Evolutionary conservation across 345 rosid genomes (phyloP), one percentile per base, ranked within the genome.

Genomic region (Moringa oleifera): DNA sequence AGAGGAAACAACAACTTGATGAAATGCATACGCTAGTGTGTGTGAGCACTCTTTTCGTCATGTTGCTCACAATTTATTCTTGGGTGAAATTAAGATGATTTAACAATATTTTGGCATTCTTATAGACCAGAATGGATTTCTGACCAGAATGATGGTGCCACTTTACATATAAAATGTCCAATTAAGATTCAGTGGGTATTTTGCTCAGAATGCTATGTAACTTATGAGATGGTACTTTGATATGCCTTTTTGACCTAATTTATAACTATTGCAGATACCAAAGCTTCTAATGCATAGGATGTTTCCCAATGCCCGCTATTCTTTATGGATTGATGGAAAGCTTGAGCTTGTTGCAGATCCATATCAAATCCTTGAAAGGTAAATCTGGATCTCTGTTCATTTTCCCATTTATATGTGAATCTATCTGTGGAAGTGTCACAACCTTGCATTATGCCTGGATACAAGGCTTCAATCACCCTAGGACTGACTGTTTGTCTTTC

Each of bases 301-400:
- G 70, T 95, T 95, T 75, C 99, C 96, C 5, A 91, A 85, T 81
- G 87, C 94, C 56, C 94, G 91, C 58, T 91, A 75, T 76, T 95
- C 99, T 55, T 31, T 95, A 53, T 95, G 97, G 99, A 81, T 95
- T 63, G 99, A 95, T 70, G 99, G 99, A 68, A 95, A 95, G 69
- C 96, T 91, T 67, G 95, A 95, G 81, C 94, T 95, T 63, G 84
- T 89, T 0, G 91, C 79, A 7, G 97, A 95, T 81, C 97, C 99
- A 28, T 80, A 87, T 78, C 99, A 89, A 76, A 91, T 95, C 76
- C 91, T 94, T 63, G 99, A 94, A 73, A 94, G 99, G 97, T 88
- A 72, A 65, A 49, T 19, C 22, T 33, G 1, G 23, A 46, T 53
- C 60, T 41, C 22, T 66, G 9, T 37, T 58, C n/a, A 20, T 31